Percentiles rank a stretch among this genome's conserved stretches.
Conservation (phyloP, 345 rosid genomes). For the Laguncularia racemosa region DNA sequence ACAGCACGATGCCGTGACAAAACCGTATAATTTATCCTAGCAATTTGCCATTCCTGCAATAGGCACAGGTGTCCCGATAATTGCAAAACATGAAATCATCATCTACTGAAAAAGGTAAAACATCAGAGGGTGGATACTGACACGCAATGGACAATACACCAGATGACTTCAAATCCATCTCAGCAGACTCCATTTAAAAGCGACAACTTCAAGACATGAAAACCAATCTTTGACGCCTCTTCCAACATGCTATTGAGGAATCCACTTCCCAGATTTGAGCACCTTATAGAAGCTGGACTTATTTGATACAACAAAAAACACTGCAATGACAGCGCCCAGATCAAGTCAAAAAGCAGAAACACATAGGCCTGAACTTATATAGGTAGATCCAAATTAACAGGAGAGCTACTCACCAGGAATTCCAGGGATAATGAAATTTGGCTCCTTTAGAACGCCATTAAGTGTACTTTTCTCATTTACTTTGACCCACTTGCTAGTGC, state of each 20-base stretch:
- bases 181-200: no score
- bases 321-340: slow-evolving; percentile 22
- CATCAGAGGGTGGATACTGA: no score
- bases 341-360: neutral
- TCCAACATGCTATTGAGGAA: slow-evolving; percentile 5
- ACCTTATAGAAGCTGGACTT: slow-evolving; percentile 51
- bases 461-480: slow-evolving; percentile 65
- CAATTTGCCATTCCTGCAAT: no score
- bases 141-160: no score
- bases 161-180: no score
- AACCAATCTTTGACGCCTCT: no score
- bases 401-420: slow-evolving; percentile 56
- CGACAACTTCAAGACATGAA: no score
- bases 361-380: neutral
- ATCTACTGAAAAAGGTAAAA: no score
- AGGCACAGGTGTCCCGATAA: no score
- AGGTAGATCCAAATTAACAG: neutral
- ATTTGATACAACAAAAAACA: slow-evolving; percentile 65
- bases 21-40: no score
- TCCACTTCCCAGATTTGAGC: slow-evolving; percentile 68
- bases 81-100: no score
- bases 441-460: slow-evolving; percentile 56
- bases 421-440: slow-evolving; percentile 50
- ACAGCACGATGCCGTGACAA: no score
- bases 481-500: slow-evolving; percentile 51